A percentile compares a stretch with the other conserved stretches of the same genome.
These are phyloP conservation scores for Epichloe sibirici DNA, from an alignment of 2,329 filamentous ascomycete species.

Conservation along the genomic window DNA sequence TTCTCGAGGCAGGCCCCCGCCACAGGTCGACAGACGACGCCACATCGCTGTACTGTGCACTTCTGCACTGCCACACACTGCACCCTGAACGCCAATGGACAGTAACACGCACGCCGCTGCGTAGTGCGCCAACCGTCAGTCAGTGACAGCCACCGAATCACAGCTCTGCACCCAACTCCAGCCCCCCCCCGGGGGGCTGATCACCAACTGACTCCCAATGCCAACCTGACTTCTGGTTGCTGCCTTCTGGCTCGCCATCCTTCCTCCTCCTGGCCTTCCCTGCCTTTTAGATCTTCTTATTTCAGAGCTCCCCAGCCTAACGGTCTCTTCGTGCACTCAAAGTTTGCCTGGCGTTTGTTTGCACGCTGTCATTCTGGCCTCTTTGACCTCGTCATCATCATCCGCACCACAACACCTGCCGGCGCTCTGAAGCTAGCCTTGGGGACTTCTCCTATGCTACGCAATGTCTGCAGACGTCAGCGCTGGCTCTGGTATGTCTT, in stretches of 20 bases:
- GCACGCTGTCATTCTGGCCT: no score
- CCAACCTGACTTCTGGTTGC: background rate
- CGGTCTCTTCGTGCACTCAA: no score
- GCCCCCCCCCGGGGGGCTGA: background rate
- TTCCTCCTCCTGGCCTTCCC: background rate
- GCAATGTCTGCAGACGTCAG: slow-evolving; percentile 15
- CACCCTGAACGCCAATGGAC: background rate
- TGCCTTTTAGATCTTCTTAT: background rate
- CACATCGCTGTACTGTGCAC: background rate
- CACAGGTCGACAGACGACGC: background rate
- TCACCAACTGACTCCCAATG: background rate
- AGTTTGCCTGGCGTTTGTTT: no score
- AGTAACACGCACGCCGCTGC: background rate
- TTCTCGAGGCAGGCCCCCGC: background rate
- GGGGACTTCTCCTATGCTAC: slow-evolving; percentile 3
- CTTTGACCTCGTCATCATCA: background rate
- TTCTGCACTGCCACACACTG: background rate
- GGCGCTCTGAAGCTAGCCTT: background rate
- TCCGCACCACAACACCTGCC: background rate
- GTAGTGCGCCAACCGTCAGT: background rate
- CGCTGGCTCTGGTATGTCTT: slow-evolving; percentile 13
- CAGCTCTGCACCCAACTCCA: slow-evolving; percentile 3
- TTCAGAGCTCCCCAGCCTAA: no score
- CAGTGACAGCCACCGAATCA: slow-evolving; percentile 8
- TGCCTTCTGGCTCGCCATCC: background rate